Evolutionary conservation across 306 rosid species (phyloP), one percentile per base, ranked within the genome.

Genomic region (Cyclanthera cordifolia): DNA sequence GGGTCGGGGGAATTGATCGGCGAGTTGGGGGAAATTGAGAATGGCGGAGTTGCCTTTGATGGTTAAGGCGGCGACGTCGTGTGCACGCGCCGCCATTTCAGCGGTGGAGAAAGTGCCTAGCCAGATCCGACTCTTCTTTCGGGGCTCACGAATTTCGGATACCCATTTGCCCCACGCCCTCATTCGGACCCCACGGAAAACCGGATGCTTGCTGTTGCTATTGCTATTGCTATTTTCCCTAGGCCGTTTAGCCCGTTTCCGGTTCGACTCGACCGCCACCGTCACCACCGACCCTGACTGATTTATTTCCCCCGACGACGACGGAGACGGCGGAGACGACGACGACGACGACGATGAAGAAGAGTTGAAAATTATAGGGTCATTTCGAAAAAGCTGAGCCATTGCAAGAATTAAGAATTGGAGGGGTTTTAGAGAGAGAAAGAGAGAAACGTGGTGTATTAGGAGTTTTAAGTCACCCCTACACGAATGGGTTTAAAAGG

Each of bases 1-100:
- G 9, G 98, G 98, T 4, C 90, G 88, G 20, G 98, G 98, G 49
- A 93, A 73, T 0, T 77, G 79, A 8, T 78, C 75, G 12, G 87
- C 80, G 12, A 93, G 91, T 6, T 82, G 84, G 0, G 98, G 98
- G 81, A 93, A 93, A 87, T 93, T 93, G 72, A 93, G 98, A 72
- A 89, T 86, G 17, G 96, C 96, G 0, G 99, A 82, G 64, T 75
- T 68, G 39, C 99, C 99, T 25, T 93, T 93, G 25, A 93, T 90
- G 13, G 84, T 77, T 1, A 93, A 53, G 0, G 94, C 96, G 0
- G 99, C 99, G 21, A 85, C 96, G 85, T 93, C 99, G 56, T 93
- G 99, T 1, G 99, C 99, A 77, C 99, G 94, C 41, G 99, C 99
- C 4, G 99, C 99, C 99, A 93, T 93, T 79, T 93, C 96, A 0